Conservation (phyloP, 2,329 filamentous ascomycete species). For the Aspergillus fischeri region DNA sequence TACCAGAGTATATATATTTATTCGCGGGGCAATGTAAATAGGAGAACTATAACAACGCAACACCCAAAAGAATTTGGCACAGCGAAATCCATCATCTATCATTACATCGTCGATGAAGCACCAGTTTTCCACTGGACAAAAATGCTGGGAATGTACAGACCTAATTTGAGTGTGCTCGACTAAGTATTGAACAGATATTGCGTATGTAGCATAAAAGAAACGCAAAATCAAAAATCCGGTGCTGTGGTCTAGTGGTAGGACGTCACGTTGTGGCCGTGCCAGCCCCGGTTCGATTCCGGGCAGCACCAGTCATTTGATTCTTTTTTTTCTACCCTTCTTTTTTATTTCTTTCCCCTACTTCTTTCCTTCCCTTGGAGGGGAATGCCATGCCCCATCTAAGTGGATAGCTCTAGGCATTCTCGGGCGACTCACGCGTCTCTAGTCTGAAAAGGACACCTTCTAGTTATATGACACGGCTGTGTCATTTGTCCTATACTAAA, state of each 20-base stretch:
- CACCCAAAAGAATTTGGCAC: too few relatives aligned
- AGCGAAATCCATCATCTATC: not conserved
- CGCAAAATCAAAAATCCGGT: conserved; percentile 6
- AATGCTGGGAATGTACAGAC: not conserved
- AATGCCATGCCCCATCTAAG: too few relatives aligned
- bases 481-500: too few relatives aligned
- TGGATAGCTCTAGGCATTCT: too few relatives aligned
- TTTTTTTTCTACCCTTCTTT: not conserved
- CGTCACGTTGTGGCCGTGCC: conserved; percentile 28
- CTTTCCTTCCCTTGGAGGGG: conserved; percentile 2
- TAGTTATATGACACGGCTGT: too few relatives aligned
- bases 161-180: too few relatives aligned
- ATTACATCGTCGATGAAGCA: not conserved
- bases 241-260: conserved; percentile 24
- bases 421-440: too few relatives aligned
- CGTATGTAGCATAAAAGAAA: not conserved
- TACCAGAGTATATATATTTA: too few relatives aligned
- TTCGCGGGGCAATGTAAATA: too few relatives aligned
- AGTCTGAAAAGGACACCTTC: too few relatives aligned
- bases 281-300: conserved; percentile 28
- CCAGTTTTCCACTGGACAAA: not conserved
- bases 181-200: too few relatives aligned
- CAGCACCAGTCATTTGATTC: conserved; percentile 11
- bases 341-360: conserved; percentile 7
- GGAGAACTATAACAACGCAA: too few relatives aligned